phyloP scores from a whole-genome alignment of 495 filamentous ascomycete species.

The Trichoderma asperelloides region DNA sequence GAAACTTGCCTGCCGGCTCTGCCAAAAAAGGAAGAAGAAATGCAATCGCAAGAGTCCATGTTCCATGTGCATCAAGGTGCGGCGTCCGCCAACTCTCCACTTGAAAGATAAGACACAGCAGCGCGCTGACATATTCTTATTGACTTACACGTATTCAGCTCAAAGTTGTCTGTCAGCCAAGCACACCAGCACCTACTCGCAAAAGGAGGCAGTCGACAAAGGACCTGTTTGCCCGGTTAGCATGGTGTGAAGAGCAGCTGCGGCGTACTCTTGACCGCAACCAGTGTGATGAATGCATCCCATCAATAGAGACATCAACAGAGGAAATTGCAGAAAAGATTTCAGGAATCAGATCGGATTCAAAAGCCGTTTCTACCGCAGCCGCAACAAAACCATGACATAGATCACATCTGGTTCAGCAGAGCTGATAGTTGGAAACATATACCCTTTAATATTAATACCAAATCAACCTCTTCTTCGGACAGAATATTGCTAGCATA shows the following conservation, averaged over 20 bases:
- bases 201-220: constrained; percentile 4
- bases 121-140: not conserved
- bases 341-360: not conserved
- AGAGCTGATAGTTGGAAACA: not conserved
- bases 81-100: not conserved
- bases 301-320: not conserved
- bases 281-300: not conserved
- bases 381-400: not conserved
- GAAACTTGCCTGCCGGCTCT: constrained; percentile 1
- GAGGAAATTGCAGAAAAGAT: not conserved
- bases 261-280: not conserved
- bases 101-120: not conserved
- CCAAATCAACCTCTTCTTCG: not conserved
- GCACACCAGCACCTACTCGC: not conserved
- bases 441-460: not conserved
- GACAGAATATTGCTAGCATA: not conserved
- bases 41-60: constrained; percentile 6
- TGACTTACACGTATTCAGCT: not conserved
- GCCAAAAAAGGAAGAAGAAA: constrained; percentile 8
- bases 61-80: constrained; percentile 7
- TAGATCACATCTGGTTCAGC: not conserved
- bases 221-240: not conserved
- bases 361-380: not conserved
- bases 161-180: not conserved
- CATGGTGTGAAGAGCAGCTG: constrained; percentile 7